Evolutionary conservation across 1,139 yeast genomes (phyloP).

Genomic region (Taphrina sp.): DNA sequence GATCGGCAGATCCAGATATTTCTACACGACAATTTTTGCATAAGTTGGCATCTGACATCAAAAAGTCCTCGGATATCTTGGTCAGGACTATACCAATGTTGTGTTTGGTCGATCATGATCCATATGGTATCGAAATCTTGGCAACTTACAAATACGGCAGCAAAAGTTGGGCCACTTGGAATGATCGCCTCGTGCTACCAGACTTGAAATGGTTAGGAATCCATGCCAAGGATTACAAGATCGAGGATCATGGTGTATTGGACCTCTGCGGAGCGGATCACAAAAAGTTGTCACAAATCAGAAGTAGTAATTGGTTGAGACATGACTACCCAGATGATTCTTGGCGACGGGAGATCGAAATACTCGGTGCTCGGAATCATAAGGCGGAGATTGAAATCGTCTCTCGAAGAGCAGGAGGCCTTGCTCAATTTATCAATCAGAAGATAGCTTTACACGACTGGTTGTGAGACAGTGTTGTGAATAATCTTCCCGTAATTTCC

Average conservation of each 20-base stretch:
- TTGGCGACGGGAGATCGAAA: slow-evolving; percentile 6
- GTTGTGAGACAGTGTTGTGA: too few relatives aligned
- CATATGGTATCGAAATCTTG: slow-evolving; percentile 65
- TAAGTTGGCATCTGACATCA: slow-evolving; percentile 40
- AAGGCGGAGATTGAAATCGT: slow-evolving; percentile 27
- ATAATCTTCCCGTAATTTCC: too few relatives aligned
- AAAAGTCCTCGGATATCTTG: slow-evolving; percentile 8
- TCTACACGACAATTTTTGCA: slow-evolving; percentile 62
- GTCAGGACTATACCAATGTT: slow-evolving; percentile 52
- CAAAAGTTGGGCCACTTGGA: slow-evolving; percentile 38
- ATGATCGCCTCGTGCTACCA: slow-evolving; percentile 31
- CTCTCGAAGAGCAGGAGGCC: slow-evolving; percentile 3
- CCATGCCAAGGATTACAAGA: slow-evolving; percentile 30
- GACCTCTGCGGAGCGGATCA: slow-evolving; percentile 4
- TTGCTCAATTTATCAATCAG: background rate
- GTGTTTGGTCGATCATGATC: slow-evolving; percentile 60
- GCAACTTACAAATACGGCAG: slow-evolving; percentile 47
- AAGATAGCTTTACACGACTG: background rate
- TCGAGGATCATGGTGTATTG: background rate
- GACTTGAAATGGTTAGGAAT: slow-evolving; percentile 44
- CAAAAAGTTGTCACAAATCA: slow-evolving; percentile 6
- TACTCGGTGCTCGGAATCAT: background rate
- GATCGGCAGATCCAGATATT: slow-evolving; percentile 66
- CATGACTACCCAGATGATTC: background rate
- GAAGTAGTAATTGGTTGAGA: background rate